phyloP scores from a whole-genome alignment of 2,329 filamentous ascomycete genomes.

The Leptographium lundbergii region DNA sequence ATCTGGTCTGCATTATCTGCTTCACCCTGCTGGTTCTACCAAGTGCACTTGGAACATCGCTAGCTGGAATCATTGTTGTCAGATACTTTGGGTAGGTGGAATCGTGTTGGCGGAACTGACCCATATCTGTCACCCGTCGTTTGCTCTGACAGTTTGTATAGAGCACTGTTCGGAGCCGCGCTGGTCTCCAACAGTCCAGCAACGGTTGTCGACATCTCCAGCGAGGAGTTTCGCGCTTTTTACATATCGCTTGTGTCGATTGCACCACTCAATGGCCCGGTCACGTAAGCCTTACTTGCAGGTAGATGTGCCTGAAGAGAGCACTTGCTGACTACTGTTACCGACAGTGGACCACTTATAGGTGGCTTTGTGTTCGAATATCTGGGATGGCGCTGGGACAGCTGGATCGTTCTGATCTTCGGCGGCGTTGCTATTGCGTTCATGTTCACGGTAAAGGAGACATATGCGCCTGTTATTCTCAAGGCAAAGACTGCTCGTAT shows the following conservation, averaged over 20 bases:
- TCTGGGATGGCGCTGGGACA: conserved; percentile 79
- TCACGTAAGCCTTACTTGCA: conserved; percentile 13
- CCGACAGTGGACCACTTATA: conserved; percentile 50
- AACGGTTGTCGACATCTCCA: conserved; percentile 71
- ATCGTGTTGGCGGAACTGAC: conserved; percentile 2
- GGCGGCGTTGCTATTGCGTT: conserved; percentile 47
- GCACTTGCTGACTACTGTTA: neutral
- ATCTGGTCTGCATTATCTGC: conserved; percentile 46
- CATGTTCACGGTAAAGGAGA: conserved; percentile 54
- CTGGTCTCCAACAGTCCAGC: conserved; percentile 78
- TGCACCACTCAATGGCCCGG: conserved; percentile 69
- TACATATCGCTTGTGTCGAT: conserved; percentile 75
- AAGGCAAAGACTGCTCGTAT: conserved; percentile 50
- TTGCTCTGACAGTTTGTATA: conserved; percentile 9
- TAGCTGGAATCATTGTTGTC: conserved; percentile 50
- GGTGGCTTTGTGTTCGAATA: conserved; percentile 61
- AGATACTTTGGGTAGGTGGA: conserved; percentile 49
- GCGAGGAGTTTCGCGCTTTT: conserved; percentile 67
- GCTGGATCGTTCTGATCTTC: conserved; percentile 68
- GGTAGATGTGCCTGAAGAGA: neutral
- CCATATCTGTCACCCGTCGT: neutral
- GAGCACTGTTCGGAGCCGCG: conserved; percentile 37
- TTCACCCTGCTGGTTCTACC: conserved; percentile 60
- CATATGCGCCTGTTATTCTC: conserved; percentile 61
- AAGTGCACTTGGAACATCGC: conserved; percentile 50